Evolutionary conservation across 495 filamentous ascomycete genomes (phyloP).

Genomic region (Umbilicaria muhlenbergii): DNA sequence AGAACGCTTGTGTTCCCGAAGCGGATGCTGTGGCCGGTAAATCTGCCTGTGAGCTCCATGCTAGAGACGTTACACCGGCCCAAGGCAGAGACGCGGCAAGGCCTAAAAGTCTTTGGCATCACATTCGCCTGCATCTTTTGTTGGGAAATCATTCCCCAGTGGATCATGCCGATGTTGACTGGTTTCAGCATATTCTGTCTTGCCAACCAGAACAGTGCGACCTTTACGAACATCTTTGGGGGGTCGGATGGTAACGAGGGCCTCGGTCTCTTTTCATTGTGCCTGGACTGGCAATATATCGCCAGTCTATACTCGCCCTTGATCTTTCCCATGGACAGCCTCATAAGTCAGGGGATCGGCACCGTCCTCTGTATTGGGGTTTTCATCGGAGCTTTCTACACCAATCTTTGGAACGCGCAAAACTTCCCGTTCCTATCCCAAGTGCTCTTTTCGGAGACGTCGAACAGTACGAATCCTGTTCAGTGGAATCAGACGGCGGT

Average conservation of each 20-base stretch:
- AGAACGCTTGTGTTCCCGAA: conserved; percentile 26
- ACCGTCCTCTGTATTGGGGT: conserved; percentile 24
- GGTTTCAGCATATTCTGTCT: conserved; percentile 42
- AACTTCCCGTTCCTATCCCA: conserved; percentile 36
- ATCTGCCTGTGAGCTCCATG: conserved; percentile 24
- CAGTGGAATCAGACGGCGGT: conserved; percentile 15
- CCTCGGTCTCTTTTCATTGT: conserved; percentile 29
- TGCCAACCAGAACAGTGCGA: conserved; percentile 28
- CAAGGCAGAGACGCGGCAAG: conserved; percentile 17
- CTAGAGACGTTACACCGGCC: conserved; percentile 20
- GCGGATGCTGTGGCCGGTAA: conserved; percentile 28
- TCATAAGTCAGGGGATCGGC: conserved; percentile 29
- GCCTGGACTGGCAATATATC: conserved; percentile 44
- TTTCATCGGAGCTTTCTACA: conserved; percentile 29
- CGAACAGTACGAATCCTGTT: conserved; percentile 9
- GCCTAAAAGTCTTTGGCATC: conserved; percentile 25
- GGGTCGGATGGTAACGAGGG: conserved; percentile 36
- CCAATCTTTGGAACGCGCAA: conserved; percentile 32
- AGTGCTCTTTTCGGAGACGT: conserved; percentile 16
- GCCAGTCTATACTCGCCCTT: conserved; percentile 10
- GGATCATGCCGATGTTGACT: conserved; percentile 36
- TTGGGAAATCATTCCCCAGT: conserved; percentile 42
- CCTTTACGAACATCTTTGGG: conserved; percentile 33
- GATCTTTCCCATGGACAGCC: conserved; percentile 15
- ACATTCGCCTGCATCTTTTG: conserved; percentile 20